Evolutionary conservation across 768 basidiomycete genomes (phyloP).

Genomic region (Hortiboletus flavorubellus): DNA sequence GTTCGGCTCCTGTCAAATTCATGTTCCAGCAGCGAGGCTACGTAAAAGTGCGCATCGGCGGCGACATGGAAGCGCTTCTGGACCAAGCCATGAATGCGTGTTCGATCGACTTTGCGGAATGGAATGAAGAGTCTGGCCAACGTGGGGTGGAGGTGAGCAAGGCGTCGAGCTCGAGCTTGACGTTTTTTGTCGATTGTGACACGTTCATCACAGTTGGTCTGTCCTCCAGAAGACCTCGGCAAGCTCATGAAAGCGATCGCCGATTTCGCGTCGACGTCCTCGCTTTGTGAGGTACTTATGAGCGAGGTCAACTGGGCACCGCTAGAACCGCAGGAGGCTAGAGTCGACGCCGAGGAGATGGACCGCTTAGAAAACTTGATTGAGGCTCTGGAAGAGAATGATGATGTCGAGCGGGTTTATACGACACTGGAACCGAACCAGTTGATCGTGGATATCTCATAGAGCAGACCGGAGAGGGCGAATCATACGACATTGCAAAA

Average conservation of each 20-base stretch:
- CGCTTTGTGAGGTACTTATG: constrained; percentile 39
- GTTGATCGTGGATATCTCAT: constrained; percentile 22
- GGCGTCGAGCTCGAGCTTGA: neutral
- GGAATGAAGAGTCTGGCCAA: constrained; percentile 31
- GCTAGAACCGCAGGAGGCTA: constrained; percentile 35
- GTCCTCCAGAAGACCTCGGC: constrained; percentile 39
- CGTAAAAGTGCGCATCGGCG: constrained; percentile 42
- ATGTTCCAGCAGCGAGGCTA: constrained; percentile 59
- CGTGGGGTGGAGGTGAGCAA: constrained; percentile 34
- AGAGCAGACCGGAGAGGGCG: constrained; percentile 8
- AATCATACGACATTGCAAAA: neutral
- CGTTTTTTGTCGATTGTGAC: neutral
- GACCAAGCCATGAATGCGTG: constrained; percentile 40
- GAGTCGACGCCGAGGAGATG: constrained; percentile 36
- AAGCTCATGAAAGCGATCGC: constrained; percentile 37
- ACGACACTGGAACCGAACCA: constrained; percentile 43
- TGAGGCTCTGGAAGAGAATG: constrained; percentile 51
- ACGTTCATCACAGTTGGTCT: constrained; percentile 38
- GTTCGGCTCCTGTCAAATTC: constrained; percentile 59
- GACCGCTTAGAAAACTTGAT: constrained; percentile 42
- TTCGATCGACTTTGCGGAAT: constrained; percentile 45
- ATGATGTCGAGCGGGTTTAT: constrained; percentile 59
- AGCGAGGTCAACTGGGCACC: constrained; percentile 59
- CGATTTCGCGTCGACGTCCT: constrained; percentile 21
- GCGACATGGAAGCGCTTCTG: constrained; percentile 35